Percentiles rank a stretch among this genome's conserved stretches.
Conservation (phyloP, 441 rosid species). For the Erodium trifolium region DNA sequence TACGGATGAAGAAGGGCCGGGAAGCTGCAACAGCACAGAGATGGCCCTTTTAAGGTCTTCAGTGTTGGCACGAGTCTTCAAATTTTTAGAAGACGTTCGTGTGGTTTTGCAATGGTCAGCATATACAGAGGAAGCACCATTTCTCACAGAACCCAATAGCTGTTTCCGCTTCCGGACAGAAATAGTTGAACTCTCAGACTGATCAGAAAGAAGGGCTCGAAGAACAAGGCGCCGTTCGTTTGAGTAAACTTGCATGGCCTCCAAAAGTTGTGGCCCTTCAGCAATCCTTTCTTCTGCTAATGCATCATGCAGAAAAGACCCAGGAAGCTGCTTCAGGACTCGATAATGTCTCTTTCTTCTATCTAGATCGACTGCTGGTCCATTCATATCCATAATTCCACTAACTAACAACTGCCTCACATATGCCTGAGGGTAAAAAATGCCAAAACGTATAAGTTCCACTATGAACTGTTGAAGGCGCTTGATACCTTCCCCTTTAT, state of each 20-base stretch:
- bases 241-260: constrained; percentile 59
- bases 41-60: constrained; percentile 68
- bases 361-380: constrained; percentile 39
- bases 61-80: constrained; percentile 39
- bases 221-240: constrained; percentile 83
- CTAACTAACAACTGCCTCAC: constrained; percentile 88
- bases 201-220: constrained; percentile 35
- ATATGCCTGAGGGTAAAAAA: constrained; percentile 85
- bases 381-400: constrained; percentile 66
- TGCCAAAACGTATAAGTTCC: constrained; percentile 79
- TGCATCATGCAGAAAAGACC: constrained; percentile 45
- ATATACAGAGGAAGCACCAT: constrained; percentile 29
- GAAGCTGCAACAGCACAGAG: constrained; percentile 65
- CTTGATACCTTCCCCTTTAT: constrained; percentile 65
- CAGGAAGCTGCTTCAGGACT: constrained; percentile 82
- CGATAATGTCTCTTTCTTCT: constrained; percentile 71
- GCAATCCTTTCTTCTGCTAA: constrained; percentile 63
- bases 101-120: constrained; percentile 48
- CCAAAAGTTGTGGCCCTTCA: constrained; percentile 53
- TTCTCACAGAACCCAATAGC: constrained; percentile 27
- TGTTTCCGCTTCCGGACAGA: constrained; percentile 42
- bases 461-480: constrained; percentile 66
- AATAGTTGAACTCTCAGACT: constrained; percentile 25
- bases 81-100: constrained; percentile 32
- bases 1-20: constrained; percentile 38